These are phyloP conservation scores for Ceratobasidium sp. DNA, from an alignment of 1,284 basidiomycete species.

Conservation along the genomic window DNA sequence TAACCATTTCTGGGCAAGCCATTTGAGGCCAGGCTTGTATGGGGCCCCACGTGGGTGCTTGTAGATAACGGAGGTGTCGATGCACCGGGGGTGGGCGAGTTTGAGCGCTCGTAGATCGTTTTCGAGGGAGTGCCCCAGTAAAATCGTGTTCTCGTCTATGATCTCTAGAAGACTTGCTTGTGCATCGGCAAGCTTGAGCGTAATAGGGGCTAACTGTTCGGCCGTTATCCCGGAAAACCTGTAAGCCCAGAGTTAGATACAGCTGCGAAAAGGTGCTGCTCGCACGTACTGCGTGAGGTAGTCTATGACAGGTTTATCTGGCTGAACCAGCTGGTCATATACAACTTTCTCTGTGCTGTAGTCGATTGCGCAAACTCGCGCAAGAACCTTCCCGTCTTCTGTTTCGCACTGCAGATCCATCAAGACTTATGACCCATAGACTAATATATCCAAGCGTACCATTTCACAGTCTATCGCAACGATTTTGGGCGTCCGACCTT, in stretches of 20 bases:
- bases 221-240: constrained; percentile 93
- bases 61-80: constrained; percentile 89
- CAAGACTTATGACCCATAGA: background rate
- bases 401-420: constrained; percentile 73
- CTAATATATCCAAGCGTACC: constrained; percentile 62
- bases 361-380: constrained; percentile 85
- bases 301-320: constrained; percentile 80
- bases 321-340: constrained; percentile 89
- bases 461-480: constrained; percentile 89
- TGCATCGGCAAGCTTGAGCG: constrained; percentile 78
- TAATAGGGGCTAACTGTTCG: constrained; percentile 71
- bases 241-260: background rate
- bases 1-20: constrained; percentile 92
- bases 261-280: constrained; percentile 16
- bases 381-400: constrained; percentile 86
- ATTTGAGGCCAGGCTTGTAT: constrained; percentile 90
- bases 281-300: constrained; percentile 81
- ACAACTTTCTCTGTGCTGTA: constrained; percentile 74
- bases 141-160: constrained; percentile 76
- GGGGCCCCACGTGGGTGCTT: constrained; percentile 91
- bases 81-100: constrained; percentile 82
- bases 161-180: constrained; percentile 71
- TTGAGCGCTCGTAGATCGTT: constrained; percentile 88
- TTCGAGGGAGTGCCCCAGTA: constrained; percentile 94
- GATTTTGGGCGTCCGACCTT: constrained; percentile 50